Evolutionary conservation across 208 protist genomes (phyloP).

Genomic region (Leptomonas seymouri): DNA sequence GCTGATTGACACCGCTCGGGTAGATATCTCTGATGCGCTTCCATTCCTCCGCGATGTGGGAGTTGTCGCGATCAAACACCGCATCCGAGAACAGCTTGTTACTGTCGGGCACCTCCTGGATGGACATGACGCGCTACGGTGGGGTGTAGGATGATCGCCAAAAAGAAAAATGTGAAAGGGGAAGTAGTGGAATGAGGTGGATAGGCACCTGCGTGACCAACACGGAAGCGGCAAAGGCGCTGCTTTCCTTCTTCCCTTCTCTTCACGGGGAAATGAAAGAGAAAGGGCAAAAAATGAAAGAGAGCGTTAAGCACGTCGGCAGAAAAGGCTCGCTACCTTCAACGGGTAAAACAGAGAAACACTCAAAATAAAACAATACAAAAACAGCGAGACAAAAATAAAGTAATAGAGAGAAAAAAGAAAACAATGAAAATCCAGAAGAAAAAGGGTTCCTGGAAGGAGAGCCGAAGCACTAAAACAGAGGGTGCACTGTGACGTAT

Average conservation of each 20-base stretch:
- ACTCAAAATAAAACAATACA: too few relatives aligned
- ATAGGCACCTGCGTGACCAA: background rate
- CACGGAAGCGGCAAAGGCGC: background rate
- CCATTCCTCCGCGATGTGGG: slow-evolving; percentile 58
- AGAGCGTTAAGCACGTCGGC: too few relatives aligned
- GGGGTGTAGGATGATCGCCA: background rate
- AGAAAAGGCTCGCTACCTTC: too few relatives aligned
- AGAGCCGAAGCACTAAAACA: background rate
- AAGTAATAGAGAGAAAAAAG: background rate
- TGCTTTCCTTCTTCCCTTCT: background rate
- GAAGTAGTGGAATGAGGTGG: background rate
- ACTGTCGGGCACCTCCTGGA: slow-evolving; percentile 57
- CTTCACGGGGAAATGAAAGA: too few relatives aligned
- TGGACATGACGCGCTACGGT: slow-evolving; percentile 21
- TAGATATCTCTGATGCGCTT: slow-evolving; percentile 67
- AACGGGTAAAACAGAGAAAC: too few relatives aligned
- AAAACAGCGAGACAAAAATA: too few relatives aligned
- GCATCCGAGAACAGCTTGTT: slow-evolving; percentile 69
- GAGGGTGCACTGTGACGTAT: slow-evolving; percentile 15
- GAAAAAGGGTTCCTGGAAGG: background rate
- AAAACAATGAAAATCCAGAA: background rate
- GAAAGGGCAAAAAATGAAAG: too few relatives aligned
- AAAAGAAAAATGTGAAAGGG: slow-evolving; percentile 16
- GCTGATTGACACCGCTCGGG: slow-evolving; percentile 44
- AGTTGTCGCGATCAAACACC: slow-evolving; percentile 63